A percentile compares a stretch with the other conserved stretches of the same genome.
These are phyloP conservation scores for Alternaria postmessia DNA, from an alignment of 2,329 filamentous ascomycete species.

Conservation along the genomic window DNA sequence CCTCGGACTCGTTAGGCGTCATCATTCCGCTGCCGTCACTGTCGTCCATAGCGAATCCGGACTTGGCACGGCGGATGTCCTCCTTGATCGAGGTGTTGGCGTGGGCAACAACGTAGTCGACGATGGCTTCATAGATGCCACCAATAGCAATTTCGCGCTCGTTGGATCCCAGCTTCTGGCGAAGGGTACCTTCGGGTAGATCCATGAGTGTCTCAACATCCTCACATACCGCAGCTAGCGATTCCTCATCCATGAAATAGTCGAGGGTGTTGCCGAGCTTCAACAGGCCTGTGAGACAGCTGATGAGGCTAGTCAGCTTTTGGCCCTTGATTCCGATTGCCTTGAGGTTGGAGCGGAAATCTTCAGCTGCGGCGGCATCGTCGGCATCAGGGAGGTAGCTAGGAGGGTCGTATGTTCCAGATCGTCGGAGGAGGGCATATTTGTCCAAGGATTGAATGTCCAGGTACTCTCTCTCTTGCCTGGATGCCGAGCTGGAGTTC, in stretches of 20 bases:
- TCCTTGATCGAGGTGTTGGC: constrained; percentile 84
- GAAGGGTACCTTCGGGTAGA: constrained; percentile 82
- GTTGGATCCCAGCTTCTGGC: constrained; percentile 80
- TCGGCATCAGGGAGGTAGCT: constrained; percentile 91
- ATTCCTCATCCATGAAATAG: constrained; percentile 83
- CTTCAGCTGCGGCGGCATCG: constrained; percentile 90
- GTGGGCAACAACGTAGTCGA: constrained; percentile 91
- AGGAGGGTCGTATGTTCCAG: constrained; percentile 84
- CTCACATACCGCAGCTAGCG: constrained; percentile 84
- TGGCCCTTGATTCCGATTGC: constrained; percentile 93
- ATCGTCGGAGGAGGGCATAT: constrained; percentile 81
- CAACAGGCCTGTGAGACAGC: constrained; percentile 82
- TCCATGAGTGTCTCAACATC: constrained; percentile 88
- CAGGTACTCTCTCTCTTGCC: constrained; percentile 87
- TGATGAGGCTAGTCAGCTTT: constrained; percentile 81
- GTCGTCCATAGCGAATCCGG: constrained; percentile 72
- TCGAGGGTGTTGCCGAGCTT: constrained; percentile 92
- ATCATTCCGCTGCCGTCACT: constrained; percentile 62
- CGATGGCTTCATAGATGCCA: constrained; percentile 89
- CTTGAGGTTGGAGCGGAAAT: constrained; percentile 86
- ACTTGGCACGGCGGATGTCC: constrained; percentile 73
- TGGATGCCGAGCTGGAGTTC: constrained; percentile 87
- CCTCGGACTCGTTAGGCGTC: constrained; percentile 72
- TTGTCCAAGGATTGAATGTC: constrained; percentile 77
- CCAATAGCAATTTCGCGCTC: constrained; percentile 84